Evolutionary conservation across 2,329 filamentous ascomycete species (phyloP).

Genomic region (Pseudogymnoascus destructans): DNA sequence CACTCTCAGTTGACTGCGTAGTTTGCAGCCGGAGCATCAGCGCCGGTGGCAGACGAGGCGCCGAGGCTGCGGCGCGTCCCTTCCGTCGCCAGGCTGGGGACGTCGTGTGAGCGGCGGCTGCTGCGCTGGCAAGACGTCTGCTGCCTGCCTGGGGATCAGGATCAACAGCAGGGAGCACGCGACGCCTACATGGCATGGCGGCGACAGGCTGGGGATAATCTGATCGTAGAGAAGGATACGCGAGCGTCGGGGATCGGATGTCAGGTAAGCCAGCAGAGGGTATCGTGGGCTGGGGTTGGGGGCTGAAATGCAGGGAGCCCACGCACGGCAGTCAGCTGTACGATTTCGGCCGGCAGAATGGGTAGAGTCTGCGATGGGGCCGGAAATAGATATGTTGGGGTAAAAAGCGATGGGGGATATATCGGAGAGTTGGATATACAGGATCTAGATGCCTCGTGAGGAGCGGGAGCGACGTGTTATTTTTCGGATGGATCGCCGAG

Average conservation of each 20-base stretch:
- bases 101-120: background rate
- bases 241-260: background rate
- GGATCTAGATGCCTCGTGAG: background rate
- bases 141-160: background rate
- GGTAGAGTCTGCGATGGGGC: background rate
- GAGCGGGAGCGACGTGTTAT: background rate
- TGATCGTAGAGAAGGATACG: background rate
- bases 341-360: background rate
- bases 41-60: background rate
- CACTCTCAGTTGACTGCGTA: background rate
- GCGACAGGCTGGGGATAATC: background rate
- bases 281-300: background rate
- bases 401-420: background rate
- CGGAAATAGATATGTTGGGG: conserved; percentile 1
- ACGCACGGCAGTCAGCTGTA: conserved; percentile 3
- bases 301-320: conserved; percentile 3
- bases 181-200: background rate
- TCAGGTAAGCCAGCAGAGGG: conserved; percentile 1
- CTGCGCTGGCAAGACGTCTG: background rate
- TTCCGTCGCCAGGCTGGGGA: background rate
- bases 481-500: background rate
- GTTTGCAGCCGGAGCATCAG: background rate
- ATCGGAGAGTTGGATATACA: background rate
- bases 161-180: background rate
- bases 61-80: background rate